Base-by-base conservation (phyloP, 768 basidiomycete species). In the Omphalotus guepiniiformis region DNA sequence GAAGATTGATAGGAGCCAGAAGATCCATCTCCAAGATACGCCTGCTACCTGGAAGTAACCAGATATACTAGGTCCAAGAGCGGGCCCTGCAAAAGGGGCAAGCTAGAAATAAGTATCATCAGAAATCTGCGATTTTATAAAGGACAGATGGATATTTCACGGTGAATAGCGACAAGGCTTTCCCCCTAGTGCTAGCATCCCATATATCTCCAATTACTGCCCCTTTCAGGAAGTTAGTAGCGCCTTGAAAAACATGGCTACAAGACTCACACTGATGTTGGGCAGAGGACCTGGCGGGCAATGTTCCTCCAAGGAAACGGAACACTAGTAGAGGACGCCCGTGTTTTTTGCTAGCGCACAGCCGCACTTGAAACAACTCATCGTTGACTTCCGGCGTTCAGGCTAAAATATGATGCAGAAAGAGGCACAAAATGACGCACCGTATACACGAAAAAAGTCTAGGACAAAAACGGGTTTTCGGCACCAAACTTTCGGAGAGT, bases 31-130 rank as follows among this genome's bases (percentile, higher is more conserved):
- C 80, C 84, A 88, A 2, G 74, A 73, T 0, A 73, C 64, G 27
- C 66, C 48, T 16, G 61, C 50, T 8, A 54, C 52, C 2, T 42
- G 62, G 18, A 78, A 61, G 50, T 71, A 75, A 3, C 75, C 76
- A 36, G 69, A 76, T 7, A 76, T 69, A 22, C 78, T 70, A 3
- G 81, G 82, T 0, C 80, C 81, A 5, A 80, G 51, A 4, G 75
- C 73, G 1, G 83, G 85, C 32, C 83, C 87, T 2, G 80, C 75
- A 57, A 88, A 88, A 0, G 85, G 82, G 8, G 78, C 75, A 32
- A 32, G 9, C 30, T 32, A n/a, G n/a, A 32, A 32, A 32, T 9
- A 32, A 32, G 30, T 32, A n/a, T 32, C n/a, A 9, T n/a, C 9
- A 32, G 9, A 32, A 32, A 32, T 9, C n/a, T 32, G 30, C n/a